These are phyloP conservation scores for Purpureocillium lavendulum DNA, from an alignment of 2,329 filamentous ascomycete genomes.

Conservation along the genomic window DNA sequence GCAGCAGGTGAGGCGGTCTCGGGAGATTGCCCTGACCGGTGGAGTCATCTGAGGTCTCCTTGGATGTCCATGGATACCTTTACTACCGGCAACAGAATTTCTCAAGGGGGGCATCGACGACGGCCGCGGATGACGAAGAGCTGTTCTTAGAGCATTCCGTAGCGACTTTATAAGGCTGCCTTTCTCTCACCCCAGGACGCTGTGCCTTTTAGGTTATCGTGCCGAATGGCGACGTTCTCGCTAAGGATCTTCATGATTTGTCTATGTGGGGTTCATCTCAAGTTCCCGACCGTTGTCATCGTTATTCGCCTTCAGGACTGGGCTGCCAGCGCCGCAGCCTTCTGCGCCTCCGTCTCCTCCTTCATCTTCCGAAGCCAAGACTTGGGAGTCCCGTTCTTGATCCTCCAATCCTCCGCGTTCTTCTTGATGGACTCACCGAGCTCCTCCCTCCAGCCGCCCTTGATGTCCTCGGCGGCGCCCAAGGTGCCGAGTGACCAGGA, in stretches of 20 bases:
- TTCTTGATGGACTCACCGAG: constrained; percentile 7
- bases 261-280: too few relatives aligned
- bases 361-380: constrained; percentile 7
- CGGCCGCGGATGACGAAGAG: too few relatives aligned
- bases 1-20: constrained; percentile 24
- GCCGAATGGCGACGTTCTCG: too few relatives aligned
- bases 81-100: too few relatives aligned
- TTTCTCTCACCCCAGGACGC: too few relatives aligned
- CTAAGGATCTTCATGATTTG: too few relatives aligned
- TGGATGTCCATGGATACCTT: too few relatives aligned
- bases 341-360: neutral
- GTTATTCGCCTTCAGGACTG: too few relatives aligned
- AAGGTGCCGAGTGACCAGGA: constrained; percentile 29
- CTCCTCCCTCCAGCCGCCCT: constrained; percentile 10
- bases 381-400: constrained; percentile 6
- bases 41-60: constrained; percentile 6
- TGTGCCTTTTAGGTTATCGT: too few relatives aligned
- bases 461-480: constrained; percentile 4
- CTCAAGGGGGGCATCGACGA: too few relatives aligned
- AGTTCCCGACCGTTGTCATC: too few relatives aligned
- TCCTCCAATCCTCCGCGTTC: constrained; percentile 13
- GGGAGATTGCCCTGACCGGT: constrained; percentile 12
- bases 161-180: too few relatives aligned
- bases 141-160: neutral
- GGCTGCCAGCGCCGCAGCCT: neutral